A percentile compares a stretch with the other conserved stretches of the same genome.
These are phyloP conservation scores for Spiraea crenata DNA, from an alignment of 331 rosid species.

Conservation along the genomic window DNA sequence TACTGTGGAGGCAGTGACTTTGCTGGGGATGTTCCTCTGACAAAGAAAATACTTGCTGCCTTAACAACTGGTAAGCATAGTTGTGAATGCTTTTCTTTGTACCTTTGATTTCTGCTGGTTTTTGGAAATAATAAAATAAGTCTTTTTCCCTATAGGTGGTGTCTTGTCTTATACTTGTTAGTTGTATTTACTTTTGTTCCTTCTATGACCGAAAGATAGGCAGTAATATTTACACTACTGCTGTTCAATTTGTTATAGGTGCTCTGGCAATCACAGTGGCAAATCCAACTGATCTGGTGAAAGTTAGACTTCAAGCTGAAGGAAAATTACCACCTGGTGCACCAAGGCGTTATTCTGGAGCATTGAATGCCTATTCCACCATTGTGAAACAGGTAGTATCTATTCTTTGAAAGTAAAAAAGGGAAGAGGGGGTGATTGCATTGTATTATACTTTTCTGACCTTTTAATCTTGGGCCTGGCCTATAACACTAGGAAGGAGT, in stretches of 20 bases:
- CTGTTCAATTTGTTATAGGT: slow-evolving; percentile 38
- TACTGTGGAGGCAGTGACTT: slow-evolving; percentile 86
- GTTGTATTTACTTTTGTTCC: not conserved
- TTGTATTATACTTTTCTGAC: slow-evolving; percentile 1
- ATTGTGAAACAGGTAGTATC: slow-evolving; percentile 67
- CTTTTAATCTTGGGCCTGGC: not conserved
- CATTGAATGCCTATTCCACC: slow-evolving; percentile 90
- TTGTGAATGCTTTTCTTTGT: slow-evolving; percentile 17
- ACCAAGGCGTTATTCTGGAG: slow-evolving; percentile 89
- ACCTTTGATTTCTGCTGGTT: slow-evolving; percentile 3
- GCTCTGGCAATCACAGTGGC: slow-evolving; percentile 75
- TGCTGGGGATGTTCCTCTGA: slow-evolving; percentile 86
- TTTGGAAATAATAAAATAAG: not conserved
- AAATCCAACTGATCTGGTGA: slow-evolving; percentile 96
- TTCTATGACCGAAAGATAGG: slow-evolving; percentile 1
- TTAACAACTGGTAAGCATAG: slow-evolving; percentile 73
- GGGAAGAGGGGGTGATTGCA: not conserved
- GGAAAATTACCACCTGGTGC: slow-evolving; percentile 87
- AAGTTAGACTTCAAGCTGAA: slow-evolving; percentile 94
- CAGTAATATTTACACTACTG: not conserved
- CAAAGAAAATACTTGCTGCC: slow-evolving; percentile 88
- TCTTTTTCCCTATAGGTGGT: not conserved
- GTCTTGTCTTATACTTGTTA: not conserved
- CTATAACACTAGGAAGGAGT: slow-evolving; percentile 63
- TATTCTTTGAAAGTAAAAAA: slow-evolving; percentile 13